Percentiles rank a stretch among this genome's conserved stretches.
Conservation (phyloP, 306 rosid genomes). For the Prunus armeniaca region DNA sequence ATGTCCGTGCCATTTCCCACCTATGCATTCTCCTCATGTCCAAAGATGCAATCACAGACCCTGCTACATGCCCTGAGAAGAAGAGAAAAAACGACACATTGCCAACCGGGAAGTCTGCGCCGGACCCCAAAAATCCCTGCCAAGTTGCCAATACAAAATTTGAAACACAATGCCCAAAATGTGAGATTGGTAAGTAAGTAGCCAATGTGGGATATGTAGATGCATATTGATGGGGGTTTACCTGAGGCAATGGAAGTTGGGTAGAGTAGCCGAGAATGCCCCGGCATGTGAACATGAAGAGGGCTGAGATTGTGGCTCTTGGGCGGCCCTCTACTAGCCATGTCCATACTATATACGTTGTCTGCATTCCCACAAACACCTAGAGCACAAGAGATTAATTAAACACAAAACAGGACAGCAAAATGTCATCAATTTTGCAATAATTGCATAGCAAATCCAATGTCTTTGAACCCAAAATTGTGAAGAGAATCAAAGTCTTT, state of each 20-base stretch:
- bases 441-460: not conserved
- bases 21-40: conserved; percentile 90
- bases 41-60: conserved; percentile 82
- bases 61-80: conserved; percentile 87
- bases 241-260: conserved; percentile 95
- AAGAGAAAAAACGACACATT: conserved; percentile 86
- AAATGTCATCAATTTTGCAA: not conserved
- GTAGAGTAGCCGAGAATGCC: conserved; percentile 91
- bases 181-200: not conserved
- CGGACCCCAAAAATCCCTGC: conserved; percentile 89
- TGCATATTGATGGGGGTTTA: not conserved
- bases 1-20: conserved; percentile 63
- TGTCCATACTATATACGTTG: conserved; percentile 74
- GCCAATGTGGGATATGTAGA: not conserved
- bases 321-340: conserved; percentile 93
- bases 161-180: not conserved
- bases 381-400: not conserved
- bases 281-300: conserved; percentile 95
- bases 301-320: conserved; percentile 68
- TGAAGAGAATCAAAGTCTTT: not conserved
- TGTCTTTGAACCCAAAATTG: no score
- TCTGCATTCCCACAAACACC: conserved; percentile 94
- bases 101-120: conserved; percentile 88
- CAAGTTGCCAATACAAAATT: not conserved
- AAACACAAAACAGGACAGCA: not conserved